A percentile compares a stretch with the other conserved stretches of the same genome.
These are phyloP conservation scores for Centrapalus pauciflorus DNA, from an alignment of 129 eudicot genomes.

Conservation along the genomic window DNA sequence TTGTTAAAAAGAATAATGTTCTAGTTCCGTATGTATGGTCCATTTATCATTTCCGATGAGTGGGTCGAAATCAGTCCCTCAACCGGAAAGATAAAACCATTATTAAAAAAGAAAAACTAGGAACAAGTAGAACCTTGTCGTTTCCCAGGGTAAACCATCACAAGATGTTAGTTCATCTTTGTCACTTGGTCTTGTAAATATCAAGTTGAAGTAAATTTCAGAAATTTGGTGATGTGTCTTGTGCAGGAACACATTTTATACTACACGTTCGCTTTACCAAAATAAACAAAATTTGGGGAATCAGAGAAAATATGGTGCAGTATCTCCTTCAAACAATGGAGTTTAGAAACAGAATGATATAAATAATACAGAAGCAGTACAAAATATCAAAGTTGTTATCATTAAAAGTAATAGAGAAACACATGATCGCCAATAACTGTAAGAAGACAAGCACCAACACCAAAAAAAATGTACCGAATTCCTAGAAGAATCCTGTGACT, in stretches of 20 bases:
- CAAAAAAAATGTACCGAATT: slow-evolving; percentile 16
- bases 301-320: not conserved
- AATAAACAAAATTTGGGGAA: not conserved
- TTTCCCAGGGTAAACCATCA: not conserved
- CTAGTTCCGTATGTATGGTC: not conserved
- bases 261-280: not conserved
- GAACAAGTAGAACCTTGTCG: not conserved
- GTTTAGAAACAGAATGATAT: not conserved
- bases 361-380: not conserved
- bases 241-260: not conserved
- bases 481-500: slow-evolving; percentile 22
- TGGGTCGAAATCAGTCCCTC: too few relatives aligned
- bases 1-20: not conserved
- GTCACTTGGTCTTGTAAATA: not conserved
- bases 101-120: not conserved
- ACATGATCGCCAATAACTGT: not conserved
- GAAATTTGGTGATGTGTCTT: not conserved
- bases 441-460: not conserved
- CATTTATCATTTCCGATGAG: too few relatives aligned
- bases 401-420: not conserved
- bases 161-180: slow-evolving; percentile 1
- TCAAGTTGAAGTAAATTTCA: not conserved
- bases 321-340: not conserved
- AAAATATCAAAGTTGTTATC: not conserved
- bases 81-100: not conserved